phyloP scores from a whole-genome alignment of 164 flowering plant genomes.

The Protea cynaroides region DNA sequence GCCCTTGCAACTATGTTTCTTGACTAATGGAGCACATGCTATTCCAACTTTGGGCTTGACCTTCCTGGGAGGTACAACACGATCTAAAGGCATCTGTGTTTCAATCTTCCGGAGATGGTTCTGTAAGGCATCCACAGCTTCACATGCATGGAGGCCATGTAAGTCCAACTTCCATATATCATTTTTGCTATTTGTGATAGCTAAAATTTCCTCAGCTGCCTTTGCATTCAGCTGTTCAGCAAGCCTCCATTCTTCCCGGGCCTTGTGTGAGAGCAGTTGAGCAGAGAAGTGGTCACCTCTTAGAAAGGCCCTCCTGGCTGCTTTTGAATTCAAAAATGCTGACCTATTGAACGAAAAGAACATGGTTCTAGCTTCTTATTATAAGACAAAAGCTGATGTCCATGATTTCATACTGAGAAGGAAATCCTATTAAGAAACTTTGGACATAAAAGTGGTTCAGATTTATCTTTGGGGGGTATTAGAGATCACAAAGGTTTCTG shows the following conservation, averaged over 20 bases:
- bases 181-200: constrained; percentile 45
- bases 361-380: not conserved
- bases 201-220: constrained; percentile 75
- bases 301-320: constrained; percentile 64
- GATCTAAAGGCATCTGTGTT: constrained; percentile 23
- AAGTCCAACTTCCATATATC: constrained; percentile 80
- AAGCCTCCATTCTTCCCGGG: constrained; percentile 55
- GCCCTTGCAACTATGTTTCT: constrained; percentile 15
- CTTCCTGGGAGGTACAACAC: constrained; percentile 24
- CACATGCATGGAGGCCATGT: constrained; percentile 92
- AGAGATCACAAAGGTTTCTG: no score
- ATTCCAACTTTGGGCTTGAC: constrained; percentile 12
- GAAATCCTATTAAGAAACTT: not conserved
- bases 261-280: constrained; percentile 52
- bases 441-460: not conserved
- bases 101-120: constrained; percentile 60
- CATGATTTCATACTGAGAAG: no score
- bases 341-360: constrained; percentile 36
- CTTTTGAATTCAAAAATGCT: constrained; percentile 71
- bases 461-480: not conserved
- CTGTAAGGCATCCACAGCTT: constrained; percentile 68
- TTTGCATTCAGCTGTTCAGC: constrained; percentile 57
- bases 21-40: constrained; percentile 21
- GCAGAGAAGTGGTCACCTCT: constrained; percentile 79
- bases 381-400: not conserved